These are phyloP conservation scores for Suillus lakei DNA, from an alignment of 768 basidiomycete species.

Conservation along the genomic window DNA sequence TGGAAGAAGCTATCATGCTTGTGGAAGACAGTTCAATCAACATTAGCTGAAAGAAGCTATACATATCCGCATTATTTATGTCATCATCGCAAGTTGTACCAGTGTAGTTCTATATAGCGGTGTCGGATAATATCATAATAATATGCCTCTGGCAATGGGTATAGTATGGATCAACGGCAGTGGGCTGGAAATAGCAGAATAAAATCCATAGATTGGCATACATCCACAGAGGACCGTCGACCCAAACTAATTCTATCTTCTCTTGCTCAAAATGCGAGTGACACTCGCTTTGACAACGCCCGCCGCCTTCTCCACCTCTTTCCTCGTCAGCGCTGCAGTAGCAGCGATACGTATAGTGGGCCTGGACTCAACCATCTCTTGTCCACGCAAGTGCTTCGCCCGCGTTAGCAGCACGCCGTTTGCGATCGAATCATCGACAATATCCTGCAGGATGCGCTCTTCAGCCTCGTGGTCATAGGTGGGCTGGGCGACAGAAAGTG, in stretches of 20 bases:
- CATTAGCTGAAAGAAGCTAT: not conserved
- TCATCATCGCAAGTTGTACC: not conserved
- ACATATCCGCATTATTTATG: not conserved
- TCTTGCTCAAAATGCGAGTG: slow-evolving; percentile 71
- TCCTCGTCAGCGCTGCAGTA: slow-evolving; percentile 78
- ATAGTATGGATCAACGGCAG: not conserved
- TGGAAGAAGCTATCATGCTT: slow-evolving; percentile 23
- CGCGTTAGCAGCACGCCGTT: slow-evolving; percentile 89
- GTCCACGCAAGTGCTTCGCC: slow-evolving; percentile 79
- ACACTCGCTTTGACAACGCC: slow-evolving; percentile 73
- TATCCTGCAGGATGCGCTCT: slow-evolving; percentile 84
- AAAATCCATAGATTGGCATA: slow-evolving; percentile 35
- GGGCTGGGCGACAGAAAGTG: slow-evolving; percentile 27
- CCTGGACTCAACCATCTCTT: slow-evolving; percentile 80
- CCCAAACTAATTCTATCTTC: slow-evolving; percentile 39
- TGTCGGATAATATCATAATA: not conserved
- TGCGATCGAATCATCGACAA: slow-evolving; percentile 83
- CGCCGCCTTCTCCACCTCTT: slow-evolving; percentile 92
- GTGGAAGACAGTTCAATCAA: slow-evolving; percentile 10
- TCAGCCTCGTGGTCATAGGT: slow-evolving; percentile 63
- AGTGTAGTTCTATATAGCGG: not conserved
- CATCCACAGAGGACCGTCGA: slow-evolving; percentile 18
- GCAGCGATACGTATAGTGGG: slow-evolving; percentile 89
- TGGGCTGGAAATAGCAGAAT: slow-evolving; percentile 14
- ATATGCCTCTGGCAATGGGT: not conserved